Evolutionary conservation across 106 monocot species (phyloP).

Genomic region (Phalaenopsis aphrodite): DNA sequence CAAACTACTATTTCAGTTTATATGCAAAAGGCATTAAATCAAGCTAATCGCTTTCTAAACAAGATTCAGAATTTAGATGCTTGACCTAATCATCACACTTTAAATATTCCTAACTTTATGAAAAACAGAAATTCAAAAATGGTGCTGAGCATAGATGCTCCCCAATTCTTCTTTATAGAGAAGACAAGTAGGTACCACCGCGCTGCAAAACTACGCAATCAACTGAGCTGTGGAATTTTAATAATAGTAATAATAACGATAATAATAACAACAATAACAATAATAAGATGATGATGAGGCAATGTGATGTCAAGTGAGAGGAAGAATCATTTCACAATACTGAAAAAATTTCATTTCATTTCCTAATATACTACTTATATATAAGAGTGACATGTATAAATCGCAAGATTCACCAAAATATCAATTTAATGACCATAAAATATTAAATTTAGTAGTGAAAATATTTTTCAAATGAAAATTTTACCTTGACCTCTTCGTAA

Average conservation of each 20-base stretch:
- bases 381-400: not conserved
- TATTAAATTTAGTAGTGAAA: not conserved
- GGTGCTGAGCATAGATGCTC: not conserved
- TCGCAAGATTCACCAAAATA: not conserved
- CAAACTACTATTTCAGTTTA: not conserved
- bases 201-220: conserved; percentile 1
- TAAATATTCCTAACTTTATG: not conserved
- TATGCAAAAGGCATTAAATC: not conserved
- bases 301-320: not conserved
- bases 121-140: not conserved
- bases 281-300: not conserved
- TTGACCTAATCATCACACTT: not conserved
- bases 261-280: too few species aligned
- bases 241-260: not conserved
- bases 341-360: not conserved
- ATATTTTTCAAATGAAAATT: not conserved
- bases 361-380: not conserved
- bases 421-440: not conserved
- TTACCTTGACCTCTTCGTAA: conserved; percentile 95
- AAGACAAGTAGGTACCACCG: not conserved
- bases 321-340: not conserved
- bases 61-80: not conserved
- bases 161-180: not conserved
- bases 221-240: not conserved
- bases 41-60: not conserved